Base-by-base conservation (phyloP, 257 asterid genomes). In the Nicotiana benthamiana region DNA sequence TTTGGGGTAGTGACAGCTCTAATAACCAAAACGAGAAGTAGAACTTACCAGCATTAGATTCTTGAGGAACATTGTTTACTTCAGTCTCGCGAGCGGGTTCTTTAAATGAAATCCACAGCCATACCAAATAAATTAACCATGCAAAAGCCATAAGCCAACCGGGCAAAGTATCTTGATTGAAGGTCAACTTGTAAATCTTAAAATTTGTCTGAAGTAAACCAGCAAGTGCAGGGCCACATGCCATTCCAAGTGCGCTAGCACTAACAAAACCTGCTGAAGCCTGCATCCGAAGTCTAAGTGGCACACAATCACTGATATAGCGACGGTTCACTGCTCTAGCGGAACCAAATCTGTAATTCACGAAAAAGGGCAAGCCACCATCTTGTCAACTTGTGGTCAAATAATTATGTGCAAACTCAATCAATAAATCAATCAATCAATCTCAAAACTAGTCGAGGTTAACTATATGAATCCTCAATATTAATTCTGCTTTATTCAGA, bases 201-300 rank as follows among this genome's bases (percentile, higher is more conserved):
- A 94, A 96, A 8, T 94, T 81, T 9, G 86, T 89, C 83, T 96
- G 98, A 63, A 96, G 97, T 67, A 96, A 77, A 28, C 97, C 98
- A 9, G 97, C 99, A 27, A 96, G 87, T 82, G 97, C 99, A 22
- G 99, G 99, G 22, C 98, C 99, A 89, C 97, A 91, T 28, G 99
- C 99, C 98, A 94, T 96, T 87, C 99, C 99, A 81, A 94, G 92
- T 28, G 99, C 98, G 84, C 98, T 94, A 34, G 99, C 99, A 88
- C 98, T 96, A 83, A 96, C 99, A 70, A 96, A 96, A 80, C 93
- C 99, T 10, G 99, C 99, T 22, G 99, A 96, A 67, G 99, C 99
- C 82, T 93, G 92, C 99, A 96, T 89, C 30, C 98, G 93, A 82
- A 86, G 85, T 86, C 87, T 96, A 75, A 92, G 94, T 30, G 99